Evolutionary conservation across 225 moss, liverwort and hornwort species (phyloP).

Genomic region (Marchantia polymorpha): DNA sequence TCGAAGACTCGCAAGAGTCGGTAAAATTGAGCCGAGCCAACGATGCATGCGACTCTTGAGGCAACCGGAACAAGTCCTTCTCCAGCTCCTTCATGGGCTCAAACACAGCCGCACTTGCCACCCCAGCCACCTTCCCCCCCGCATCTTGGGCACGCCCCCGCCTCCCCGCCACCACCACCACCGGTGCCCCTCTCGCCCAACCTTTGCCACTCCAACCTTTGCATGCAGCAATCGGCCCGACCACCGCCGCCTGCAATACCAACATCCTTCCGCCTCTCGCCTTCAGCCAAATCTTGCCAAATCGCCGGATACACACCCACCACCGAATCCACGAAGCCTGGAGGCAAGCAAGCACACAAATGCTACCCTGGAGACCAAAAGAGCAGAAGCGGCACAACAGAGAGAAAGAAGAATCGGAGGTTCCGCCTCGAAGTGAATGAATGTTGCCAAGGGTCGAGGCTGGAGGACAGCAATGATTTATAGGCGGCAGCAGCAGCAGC

Average conservation of each 20-base stretch:
- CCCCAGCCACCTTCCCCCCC: background rate
- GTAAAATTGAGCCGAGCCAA: constrained; percentile 55
- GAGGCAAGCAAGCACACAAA: too few relatives aligned
- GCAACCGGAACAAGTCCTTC: constrained; percentile 48
- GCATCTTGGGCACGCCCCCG: too few relatives aligned
- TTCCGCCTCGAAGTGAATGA: too few relatives aligned
- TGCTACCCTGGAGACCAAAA: too few relatives aligned
- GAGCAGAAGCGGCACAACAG: too few relatives aligned
- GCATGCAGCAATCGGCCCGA: background rate
- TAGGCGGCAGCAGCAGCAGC: too few relatives aligned
- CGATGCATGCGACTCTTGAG: constrained; percentile 43
- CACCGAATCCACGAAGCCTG: too few relatives aligned
- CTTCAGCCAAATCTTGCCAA: too few relatives aligned
- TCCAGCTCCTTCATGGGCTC: constrained; percentile 65
- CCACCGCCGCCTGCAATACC: background rate
- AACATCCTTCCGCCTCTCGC: background rate
- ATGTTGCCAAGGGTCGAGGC: too few relatives aligned
- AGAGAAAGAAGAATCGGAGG: too few relatives aligned
- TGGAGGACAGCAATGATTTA: too few relatives aligned
- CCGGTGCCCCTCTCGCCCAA: background rate
- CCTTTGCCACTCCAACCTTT: background rate
- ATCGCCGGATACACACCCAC: too few relatives aligned
- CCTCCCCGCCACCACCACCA: background rate
- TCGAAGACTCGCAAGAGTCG: constrained; percentile 56
- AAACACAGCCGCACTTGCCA: constrained; percentile 38